Base-by-base conservation (phyloP, 768 basidiomycete species). In the Lactarius evosmus region DNA sequence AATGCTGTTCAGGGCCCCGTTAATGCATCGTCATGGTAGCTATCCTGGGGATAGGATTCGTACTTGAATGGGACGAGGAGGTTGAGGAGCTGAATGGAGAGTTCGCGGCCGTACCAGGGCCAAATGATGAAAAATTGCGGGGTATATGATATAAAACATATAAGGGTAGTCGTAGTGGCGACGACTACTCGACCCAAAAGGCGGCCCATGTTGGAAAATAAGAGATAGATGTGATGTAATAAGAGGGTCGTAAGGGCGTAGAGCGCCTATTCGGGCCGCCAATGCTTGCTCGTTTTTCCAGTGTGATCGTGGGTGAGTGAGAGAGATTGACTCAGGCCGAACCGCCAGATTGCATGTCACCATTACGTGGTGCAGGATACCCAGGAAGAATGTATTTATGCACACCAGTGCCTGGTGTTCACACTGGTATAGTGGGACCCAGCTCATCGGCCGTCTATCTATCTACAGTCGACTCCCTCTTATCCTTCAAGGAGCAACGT, bases 11-110 rank as follows among this genome's bases (percentile, higher is more conserved):
- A 66, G 46, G 61, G 34, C 52, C 56, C 38, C 70, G 58, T 36
- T 58, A 66, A n/a, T 51, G 34, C 25, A 8, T 53, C 30, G 12
- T 53, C 60, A 61, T 56, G 50, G 41, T n/a, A 36, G 55, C 25
- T 14, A 9, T 41, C 14, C 30, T 56, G 30, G 14, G 7, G 25
- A 49, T 32, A 12, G 33, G 38, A 56, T 25, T 77, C 89, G 72
- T 72, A 95, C 94, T 96, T 95, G 89, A 96, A 96, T 9, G 96
- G 96, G 2, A 85, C 67, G 25, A 97, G 80, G n/a, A 95, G 80
- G 25, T 74, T 77, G 41, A 96, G 65, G 51, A 96, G 84, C 70
- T 94, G 86, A 46, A 91, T 76, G 16, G 91, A 87, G 66, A 91
- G 66, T 56, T 76, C 86, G 40, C 82, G 75, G 44, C 93, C 92